A percentile compares a stretch with the other conserved stretches of the same genome.
These are phyloP conservation scores for Angomonas deanei DNA, from an alignment of 208 protist species.

Conservation along the genomic window DNA sequence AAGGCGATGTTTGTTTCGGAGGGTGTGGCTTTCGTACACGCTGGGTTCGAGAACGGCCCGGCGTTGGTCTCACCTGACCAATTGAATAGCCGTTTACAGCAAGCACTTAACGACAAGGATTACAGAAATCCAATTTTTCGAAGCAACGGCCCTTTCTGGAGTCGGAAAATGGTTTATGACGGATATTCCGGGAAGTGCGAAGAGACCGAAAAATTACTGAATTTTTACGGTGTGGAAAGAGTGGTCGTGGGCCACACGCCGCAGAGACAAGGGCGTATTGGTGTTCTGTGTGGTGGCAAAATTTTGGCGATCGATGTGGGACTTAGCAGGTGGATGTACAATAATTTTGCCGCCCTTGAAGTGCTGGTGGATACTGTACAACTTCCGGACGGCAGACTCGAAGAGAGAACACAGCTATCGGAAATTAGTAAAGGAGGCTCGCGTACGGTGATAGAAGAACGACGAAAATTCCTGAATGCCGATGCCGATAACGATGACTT, in stretches of 20 bases:
- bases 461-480: not conserved
- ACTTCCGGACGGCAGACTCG: not conserved
- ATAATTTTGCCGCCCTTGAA: conserved; percentile 39
- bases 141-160: conserved; percentile 43
- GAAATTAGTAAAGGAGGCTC: not conserved
- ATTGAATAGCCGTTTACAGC: conserved; percentile 24
- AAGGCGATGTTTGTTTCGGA: conserved; percentile 19
- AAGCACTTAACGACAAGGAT: conserved; percentile 20
- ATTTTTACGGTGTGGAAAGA: conserved; percentile 16
- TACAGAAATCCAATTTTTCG: conserved; percentile 23
- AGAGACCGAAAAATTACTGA: conserved; percentile 17
- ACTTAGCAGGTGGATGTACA: conserved; percentile 43
- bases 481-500: conserved; percentile 11
- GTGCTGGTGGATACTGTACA: conserved; percentile 17
- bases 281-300: conserved; percentile 26
- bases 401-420: not conserved
- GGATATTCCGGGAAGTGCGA: conserved; percentile 25
- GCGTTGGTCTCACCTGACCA: not conserved
- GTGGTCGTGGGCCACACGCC: conserved; percentile 61
- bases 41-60: conserved; percentile 13
- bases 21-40: conserved; percentile 41
- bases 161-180: conserved; percentile 34
- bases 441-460: too few relatives aligned
- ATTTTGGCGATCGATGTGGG: conserved; percentile 43
- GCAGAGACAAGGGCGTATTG: conserved; percentile 28